These are phyloP conservation scores for Ricinus communis DNA, from an alignment of 345 rosid species.

Conservation along the genomic window DNA sequence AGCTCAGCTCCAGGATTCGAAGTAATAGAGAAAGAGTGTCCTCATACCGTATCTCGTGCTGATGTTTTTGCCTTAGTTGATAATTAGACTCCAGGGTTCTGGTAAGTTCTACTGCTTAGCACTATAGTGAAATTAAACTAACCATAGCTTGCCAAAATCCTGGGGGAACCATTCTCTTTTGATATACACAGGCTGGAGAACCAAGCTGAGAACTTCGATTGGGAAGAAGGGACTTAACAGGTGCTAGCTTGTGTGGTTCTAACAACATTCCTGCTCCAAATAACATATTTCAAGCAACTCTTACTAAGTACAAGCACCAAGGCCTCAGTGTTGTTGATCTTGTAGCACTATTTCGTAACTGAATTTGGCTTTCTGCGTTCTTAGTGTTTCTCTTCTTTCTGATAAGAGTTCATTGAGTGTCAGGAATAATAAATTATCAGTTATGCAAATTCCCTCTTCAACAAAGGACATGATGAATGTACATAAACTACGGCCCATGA, in stretches of 20 bases:
- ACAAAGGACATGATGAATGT: no score
- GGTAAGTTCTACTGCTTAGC: slow-evolving; percentile 36
- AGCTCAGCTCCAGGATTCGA: slow-evolving; percentile 80
- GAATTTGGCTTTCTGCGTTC: background rate
- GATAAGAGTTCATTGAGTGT: background rate
- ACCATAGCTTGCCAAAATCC: background rate
- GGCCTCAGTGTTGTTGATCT: slow-evolving; percentile 33
- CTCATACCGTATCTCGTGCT: slow-evolving; percentile 84
- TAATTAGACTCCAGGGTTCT: slow-evolving; percentile 88
- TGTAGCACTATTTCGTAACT: slow-evolving; percentile 29
- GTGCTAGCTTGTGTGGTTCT: slow-evolving; percentile 34
- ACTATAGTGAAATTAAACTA: background rate
- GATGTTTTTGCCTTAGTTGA: slow-evolving; percentile 77
- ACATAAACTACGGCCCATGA: no score
- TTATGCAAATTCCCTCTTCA: background rate
- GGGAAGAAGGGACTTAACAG: slow-evolving; percentile 65
- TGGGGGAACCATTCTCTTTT: background rate
- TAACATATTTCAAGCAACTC: slow-evolving; percentile 32
- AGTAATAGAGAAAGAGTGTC: slow-evolving; percentile 75
- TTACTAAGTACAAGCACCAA: slow-evolving; percentile 30
- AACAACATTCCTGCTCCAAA: slow-evolving; percentile 39
- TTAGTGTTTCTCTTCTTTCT: no score
- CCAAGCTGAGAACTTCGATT: slow-evolving; percentile 81
- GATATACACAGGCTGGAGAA: slow-evolving; percentile 65
- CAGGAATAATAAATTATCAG: background rate